These are phyloP conservation scores for Actinomortierella ambigua DNA, from an alignment of 371 early-diverging fungal genomes.

Conservation along the genomic window DNA sequence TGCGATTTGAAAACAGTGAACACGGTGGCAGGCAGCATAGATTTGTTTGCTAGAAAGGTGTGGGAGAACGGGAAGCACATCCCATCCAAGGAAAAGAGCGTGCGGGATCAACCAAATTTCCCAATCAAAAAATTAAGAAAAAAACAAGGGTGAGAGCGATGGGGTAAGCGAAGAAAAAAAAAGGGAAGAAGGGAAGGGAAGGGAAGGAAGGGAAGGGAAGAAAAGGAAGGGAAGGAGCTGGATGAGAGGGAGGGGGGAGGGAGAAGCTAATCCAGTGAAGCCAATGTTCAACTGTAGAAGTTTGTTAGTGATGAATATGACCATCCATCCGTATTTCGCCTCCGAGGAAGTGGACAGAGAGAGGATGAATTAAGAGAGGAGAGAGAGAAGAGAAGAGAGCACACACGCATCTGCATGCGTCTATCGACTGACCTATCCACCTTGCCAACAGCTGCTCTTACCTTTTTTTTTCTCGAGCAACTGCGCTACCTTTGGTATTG, in stretches of 20 bases:
- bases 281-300: too few relatives aligned
- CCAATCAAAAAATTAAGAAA: not conserved
- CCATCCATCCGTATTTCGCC: too few relatives aligned
- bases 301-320: too few relatives aligned
- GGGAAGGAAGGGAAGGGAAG: slow-evolving; percentile 1
- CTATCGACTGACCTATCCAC: too few relatives aligned
- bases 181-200: slow-evolving; percentile 5
- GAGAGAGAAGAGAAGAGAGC: too few relatives aligned
- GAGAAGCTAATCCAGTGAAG: not conserved
- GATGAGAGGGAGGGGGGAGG: not conserved
- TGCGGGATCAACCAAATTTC: not conserved
- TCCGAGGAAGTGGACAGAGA: not conserved
- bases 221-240: not conserved
- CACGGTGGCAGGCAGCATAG: too few relatives aligned
- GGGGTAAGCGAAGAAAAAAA: slow-evolving; percentile 5
- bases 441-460: not conserved
- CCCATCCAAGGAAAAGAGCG: not conserved
- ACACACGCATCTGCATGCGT: too few relatives aligned
- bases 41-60: not conserved
- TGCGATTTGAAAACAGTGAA: too few relatives aligned
- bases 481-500: too few relatives aligned
- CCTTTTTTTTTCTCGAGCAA: too few relatives aligned
- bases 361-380: not conserved
- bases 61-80: not conserved
- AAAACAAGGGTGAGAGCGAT: not conserved